phyloP scores from a whole-genome alignment of 306 rosid species.

The Trifolium pratense region DNA sequence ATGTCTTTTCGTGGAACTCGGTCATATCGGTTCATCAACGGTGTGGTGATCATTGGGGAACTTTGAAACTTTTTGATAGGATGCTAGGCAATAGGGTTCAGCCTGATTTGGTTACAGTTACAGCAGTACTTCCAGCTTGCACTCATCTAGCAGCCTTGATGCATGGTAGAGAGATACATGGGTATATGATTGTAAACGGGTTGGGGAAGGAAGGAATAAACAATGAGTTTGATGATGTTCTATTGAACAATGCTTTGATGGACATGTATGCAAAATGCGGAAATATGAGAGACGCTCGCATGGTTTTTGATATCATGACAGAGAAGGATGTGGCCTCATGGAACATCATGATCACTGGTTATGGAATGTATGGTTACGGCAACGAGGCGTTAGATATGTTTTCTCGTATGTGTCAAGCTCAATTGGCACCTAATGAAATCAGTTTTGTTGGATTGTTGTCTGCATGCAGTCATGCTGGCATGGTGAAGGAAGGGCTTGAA shows the following conservation, averaged over 20 bases:
- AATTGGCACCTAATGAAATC: conserved; percentile 59
- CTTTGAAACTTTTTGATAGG: conserved; percentile 65
- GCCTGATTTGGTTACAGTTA: conserved; percentile 81
- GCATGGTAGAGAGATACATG: conserved; percentile 82
- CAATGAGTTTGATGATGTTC: conserved; percentile 43
- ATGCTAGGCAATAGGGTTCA: conserved; percentile 60
- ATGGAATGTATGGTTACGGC: conserved; percentile 76
- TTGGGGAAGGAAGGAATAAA: conserved; percentile 49
- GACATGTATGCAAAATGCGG: conserved; percentile 94
- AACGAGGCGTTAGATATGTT: conserved; percentile 61
- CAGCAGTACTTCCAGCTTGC: conserved; percentile 72
- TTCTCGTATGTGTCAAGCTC: conserved; percentile 58
- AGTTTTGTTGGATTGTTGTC: conserved; percentile 75
- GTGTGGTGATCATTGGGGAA: conserved; percentile 59
- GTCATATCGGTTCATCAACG: conserved; percentile 69
- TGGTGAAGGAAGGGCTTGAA: conserved; percentile 67
- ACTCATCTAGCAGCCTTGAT: conserved; percentile 76
- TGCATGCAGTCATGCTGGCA: conserved; percentile 81
- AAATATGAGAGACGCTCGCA: conserved; percentile 67
- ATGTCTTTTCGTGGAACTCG: conserved; percentile 86
- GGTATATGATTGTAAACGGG: conserved; percentile 65
- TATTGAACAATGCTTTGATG: conserved; percentile 72
- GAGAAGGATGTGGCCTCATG: conserved; percentile 81
- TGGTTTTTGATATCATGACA: conserved; percentile 61
- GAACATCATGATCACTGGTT: conserved; percentile 89